Evolutionary conservation across 2,329 filamentous ascomycete species (phyloP).

Genomic region (Sporothrix dimorphospora): DNA sequence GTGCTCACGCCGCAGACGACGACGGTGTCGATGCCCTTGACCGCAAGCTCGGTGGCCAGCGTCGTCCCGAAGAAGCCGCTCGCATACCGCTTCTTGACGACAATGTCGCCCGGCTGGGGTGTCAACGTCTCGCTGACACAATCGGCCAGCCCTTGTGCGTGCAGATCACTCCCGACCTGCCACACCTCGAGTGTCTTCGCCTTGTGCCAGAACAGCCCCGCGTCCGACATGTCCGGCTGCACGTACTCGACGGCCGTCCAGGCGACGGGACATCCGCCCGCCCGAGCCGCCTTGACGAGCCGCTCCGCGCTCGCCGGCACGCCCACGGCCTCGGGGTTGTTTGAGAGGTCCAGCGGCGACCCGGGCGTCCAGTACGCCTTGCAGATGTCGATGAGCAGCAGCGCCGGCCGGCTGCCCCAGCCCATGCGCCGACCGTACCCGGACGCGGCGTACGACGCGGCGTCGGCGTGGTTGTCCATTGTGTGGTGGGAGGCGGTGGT

Average conservation of each 20-base stretch:
- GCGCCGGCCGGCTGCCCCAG: slow-evolving; percentile 48
- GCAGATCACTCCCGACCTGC: slow-evolving; percentile 42
- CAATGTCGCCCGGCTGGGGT: slow-evolving; percentile 41
- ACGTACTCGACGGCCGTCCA: slow-evolving; percentile 51
- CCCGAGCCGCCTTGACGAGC: slow-evolving; percentile 47
- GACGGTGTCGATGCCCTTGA: slow-evolving; percentile 43
- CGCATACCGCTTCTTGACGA: slow-evolving; percentile 50
- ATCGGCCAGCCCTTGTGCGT: slow-evolving; percentile 43
- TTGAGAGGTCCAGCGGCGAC: slow-evolving; percentile 47
- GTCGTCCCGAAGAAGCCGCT: slow-evolving; percentile 53
- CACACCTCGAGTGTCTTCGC: slow-evolving; percentile 48
- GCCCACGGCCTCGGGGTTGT: slow-evolving; percentile 42
- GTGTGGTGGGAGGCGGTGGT: neutral
- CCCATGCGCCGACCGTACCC: slow-evolving; percentile 49
- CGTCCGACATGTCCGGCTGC: slow-evolving; percentile 49
- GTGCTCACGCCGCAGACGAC: slow-evolving; percentile 53
- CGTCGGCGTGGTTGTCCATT: slow-evolving; percentile 26
- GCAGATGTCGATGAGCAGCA: slow-evolving; percentile 53
- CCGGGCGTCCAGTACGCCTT: slow-evolving; percentile 50
- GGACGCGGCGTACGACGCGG: slow-evolving; percentile 39
- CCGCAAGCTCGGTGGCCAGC: slow-evolving; percentile 44
- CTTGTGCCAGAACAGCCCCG: slow-evolving; percentile 49
- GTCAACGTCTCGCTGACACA: slow-evolving; percentile 45
- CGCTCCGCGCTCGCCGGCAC: slow-evolving; percentile 45
- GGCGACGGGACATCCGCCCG: slow-evolving; percentile 44